Evolutionary conservation across 2,329 filamentous ascomycete genomes (phyloP).

Genomic region (Cladorrhinum sp.): DNA sequence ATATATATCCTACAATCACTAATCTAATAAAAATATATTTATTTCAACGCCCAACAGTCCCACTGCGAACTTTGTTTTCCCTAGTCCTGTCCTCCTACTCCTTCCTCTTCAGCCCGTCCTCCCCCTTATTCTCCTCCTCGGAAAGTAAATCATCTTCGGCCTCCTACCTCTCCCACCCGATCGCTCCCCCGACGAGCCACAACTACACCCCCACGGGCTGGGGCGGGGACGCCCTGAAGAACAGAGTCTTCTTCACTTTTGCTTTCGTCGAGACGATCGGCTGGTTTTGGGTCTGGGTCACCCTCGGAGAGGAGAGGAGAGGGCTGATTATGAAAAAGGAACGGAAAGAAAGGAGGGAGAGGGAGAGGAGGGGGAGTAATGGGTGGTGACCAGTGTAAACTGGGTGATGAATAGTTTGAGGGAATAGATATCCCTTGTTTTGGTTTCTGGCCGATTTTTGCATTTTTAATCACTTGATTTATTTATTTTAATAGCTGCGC

Average conservation of each 20-base stretch:
- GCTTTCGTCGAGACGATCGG: conserved; percentile 77
- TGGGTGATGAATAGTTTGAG: too few relatives aligned
- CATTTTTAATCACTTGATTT: not conserved
- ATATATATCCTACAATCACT: too few relatives aligned
- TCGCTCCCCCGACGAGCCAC: conserved; percentile 29
- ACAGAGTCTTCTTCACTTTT: conserved; percentile 80
- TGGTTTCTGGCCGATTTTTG: not conserved
- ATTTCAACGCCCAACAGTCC: too few relatives aligned
- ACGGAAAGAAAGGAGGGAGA: conserved; percentile 20
- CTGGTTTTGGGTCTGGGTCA: conserved; percentile 85
- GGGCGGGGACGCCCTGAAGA: conserved; percentile 70
- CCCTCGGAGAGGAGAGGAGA: conserved; percentile 62
- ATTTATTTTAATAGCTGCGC: not conserved
- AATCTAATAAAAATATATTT: too few relatives aligned
- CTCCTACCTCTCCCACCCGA: conserved; percentile 34
- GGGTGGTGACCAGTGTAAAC: not conserved
- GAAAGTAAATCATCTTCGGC: conserved; percentile 29
- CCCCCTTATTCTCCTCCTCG: conserved; percentile 42
- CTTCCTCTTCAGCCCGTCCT: conserved; percentile 56
- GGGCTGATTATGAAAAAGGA: conserved; percentile 41
- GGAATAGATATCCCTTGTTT: too few relatives aligned
- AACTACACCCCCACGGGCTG: conserved; percentile 40
- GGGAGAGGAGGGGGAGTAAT: conserved; percentile 5
- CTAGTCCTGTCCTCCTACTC: conserved; percentile 61
- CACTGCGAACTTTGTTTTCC: conserved; percentile 60